Conservation (phyloP, 768 basidiomycete species). For the Naganishia vaughanmartiniae region DNA sequence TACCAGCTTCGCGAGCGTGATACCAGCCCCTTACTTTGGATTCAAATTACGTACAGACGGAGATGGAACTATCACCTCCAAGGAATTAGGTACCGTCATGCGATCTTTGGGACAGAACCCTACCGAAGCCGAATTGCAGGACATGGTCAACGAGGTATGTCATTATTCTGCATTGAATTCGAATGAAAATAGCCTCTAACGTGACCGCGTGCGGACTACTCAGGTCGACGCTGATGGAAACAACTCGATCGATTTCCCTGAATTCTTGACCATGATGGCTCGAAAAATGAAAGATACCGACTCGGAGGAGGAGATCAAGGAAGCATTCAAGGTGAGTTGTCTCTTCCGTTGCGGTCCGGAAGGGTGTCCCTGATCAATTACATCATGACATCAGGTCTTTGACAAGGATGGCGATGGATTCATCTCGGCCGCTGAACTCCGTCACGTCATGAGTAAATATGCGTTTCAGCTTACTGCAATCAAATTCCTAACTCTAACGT, state of each 20-base stretch:
- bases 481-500: background rate
- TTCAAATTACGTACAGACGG: constrained; percentile 65
- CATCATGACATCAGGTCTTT: constrained; percentile 54
- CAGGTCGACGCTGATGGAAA: constrained; percentile 80
- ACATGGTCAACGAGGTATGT: constrained; percentile 82
- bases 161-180: background rate
- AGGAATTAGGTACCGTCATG: constrained; percentile 90
- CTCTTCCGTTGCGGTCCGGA: background rate
- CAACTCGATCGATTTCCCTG: constrained; percentile 79
- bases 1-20: background rate
- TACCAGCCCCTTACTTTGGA: background rate
- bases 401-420: constrained; percentile 93
- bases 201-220: background rate
- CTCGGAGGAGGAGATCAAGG: constrained; percentile 88
- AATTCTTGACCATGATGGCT: constrained; percentile 59
- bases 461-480: background rate
- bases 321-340: constrained; percentile 71
- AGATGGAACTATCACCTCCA: constrained; percentile 88
- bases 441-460: constrained; percentile 88
- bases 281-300: constrained; percentile 88
- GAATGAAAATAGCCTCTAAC: background rate
- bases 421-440: constrained; percentile 80
- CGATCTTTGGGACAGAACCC: constrained; percentile 89
- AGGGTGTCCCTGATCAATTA: background rate
- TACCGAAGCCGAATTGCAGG: constrained; percentile 83